Conservation (phyloP, 2,329 filamentous ascomycete species). For the Ophiocordyceps camponoti-floridani region DNA sequence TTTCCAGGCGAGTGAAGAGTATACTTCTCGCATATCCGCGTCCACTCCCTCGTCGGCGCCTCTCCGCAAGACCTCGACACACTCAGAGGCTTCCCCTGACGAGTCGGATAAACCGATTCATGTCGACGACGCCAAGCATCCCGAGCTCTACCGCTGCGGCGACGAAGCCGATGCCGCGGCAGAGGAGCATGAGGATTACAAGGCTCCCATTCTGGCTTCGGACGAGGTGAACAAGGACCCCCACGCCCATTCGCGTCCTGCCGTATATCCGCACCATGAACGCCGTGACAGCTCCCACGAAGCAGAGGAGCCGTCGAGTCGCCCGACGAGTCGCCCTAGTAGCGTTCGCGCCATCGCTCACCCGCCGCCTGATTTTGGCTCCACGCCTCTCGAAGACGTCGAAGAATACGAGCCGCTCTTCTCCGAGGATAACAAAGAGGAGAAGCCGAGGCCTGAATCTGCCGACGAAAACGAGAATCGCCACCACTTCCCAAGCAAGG, state of each 20-base stretch:
- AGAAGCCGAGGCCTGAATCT: conserved; percentile 12
- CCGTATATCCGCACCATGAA: conserved; percentile 58
- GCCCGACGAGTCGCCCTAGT: conserved; percentile 41
- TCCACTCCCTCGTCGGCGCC: conserved; percentile 32
- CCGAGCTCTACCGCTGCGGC: conserved; percentile 19
- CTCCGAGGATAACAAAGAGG: conserved; percentile 49
- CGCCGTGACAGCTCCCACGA: conserved; percentile 42
- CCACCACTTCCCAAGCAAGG: conserved; percentile 75
- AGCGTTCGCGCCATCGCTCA: conserved; percentile 35
- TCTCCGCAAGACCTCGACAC: conserved; percentile 14
- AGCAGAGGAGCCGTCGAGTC: conserved; percentile 38
- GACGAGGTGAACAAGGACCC: conserved; percentile 71
- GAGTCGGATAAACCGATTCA: conserved; percentile 50
- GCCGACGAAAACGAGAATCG: conserved; percentile 33
- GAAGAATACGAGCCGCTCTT: conserved; percentile 94
- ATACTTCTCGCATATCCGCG: conserved; percentile 57
- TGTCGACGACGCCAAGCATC: conserved; percentile 41
- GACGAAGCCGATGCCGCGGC: conserved; percentile 28
- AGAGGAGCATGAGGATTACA: conserved; percentile 42
- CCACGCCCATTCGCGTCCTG: conserved; percentile 52
- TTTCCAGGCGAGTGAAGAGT: conserved; percentile 75
- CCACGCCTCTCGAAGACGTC: conserved; percentile 68
- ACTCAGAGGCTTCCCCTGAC: conserved; percentile 12
- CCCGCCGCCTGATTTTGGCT: conserved; percentile 31
- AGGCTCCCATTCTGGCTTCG: conserved; percentile 68